Conservation (phyloP, 352 stramenopile species). For the Thalassiosira livingstoniorum region DNA sequence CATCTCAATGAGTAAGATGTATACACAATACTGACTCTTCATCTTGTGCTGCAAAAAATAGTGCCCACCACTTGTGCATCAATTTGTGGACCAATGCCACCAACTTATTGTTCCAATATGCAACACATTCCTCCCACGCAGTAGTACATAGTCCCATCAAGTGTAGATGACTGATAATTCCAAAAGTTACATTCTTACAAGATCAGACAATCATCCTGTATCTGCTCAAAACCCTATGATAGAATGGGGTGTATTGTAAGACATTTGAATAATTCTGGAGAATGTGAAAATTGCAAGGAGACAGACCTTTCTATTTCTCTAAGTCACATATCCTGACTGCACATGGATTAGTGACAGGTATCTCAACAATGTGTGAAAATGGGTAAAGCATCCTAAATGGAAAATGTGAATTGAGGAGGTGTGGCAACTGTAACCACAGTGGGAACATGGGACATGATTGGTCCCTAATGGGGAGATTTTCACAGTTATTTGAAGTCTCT, state of each 20-base stretch:
- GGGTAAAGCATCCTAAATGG: neutral
- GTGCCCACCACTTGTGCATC: neutral
- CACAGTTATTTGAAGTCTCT: neutral
- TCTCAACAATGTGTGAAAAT: neutral
- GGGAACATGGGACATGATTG: neutral
- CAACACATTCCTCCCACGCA: neutral
- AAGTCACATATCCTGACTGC: neutral
- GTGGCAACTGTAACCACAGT: neutral
- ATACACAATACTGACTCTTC: neutral
- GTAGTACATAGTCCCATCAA: neutral
- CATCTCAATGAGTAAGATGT: neutral
- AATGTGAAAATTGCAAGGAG: neutral
- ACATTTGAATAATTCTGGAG: neutral
- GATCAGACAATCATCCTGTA: neutral
- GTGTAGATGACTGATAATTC: neutral
- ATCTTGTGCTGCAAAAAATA: neutral
- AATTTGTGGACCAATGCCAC: neutral
- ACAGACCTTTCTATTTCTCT: neutral
- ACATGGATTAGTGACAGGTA: neutral
- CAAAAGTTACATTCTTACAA: neutral
- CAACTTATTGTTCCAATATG: neutral
- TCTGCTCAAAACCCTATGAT: neutral
- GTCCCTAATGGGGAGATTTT: neutral
- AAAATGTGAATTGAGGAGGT: neutral
- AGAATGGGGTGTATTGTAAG: too few species aligned